These are phyloP conservation scores for Cudoniella acicularis DNA, from an alignment of 495 filamentous ascomycete genomes.

Conservation along the genomic window DNA sequence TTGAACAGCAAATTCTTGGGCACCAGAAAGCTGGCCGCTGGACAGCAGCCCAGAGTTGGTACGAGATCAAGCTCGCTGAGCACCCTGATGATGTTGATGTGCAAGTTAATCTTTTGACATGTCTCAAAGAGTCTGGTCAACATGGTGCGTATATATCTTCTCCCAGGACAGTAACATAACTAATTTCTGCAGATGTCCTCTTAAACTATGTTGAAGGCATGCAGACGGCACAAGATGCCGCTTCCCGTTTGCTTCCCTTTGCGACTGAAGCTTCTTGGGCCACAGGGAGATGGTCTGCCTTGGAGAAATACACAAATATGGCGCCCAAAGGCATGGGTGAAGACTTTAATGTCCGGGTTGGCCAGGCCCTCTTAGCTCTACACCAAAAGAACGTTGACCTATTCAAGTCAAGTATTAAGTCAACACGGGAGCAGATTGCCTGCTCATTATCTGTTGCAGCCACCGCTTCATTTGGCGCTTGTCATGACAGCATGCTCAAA, in stretches of 20 bases:
- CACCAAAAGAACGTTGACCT: slow-evolving; percentile 45
- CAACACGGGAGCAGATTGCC: slow-evolving; percentile 66
- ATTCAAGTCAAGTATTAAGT: slow-evolving; percentile 57
- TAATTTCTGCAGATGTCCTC: slow-evolving; percentile 54
- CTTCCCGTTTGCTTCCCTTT: slow-evolving; percentile 65
- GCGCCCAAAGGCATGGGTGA: slow-evolving; percentile 48
- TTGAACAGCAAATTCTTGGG: slow-evolving; percentile 88
- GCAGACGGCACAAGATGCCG: slow-evolving; percentile 45
- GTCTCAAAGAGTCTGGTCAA: slow-evolving; percentile 88
- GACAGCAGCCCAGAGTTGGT: slow-evolving; percentile 98
- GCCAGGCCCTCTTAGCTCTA: slow-evolving; percentile 64
- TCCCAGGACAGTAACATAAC: slow-evolving; percentile 18
- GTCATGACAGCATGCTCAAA: slow-evolving; percentile 75
- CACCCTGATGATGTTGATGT: slow-evolving; percentile 70
- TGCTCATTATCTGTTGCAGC: slow-evolving; percentile 67
- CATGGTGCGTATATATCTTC: slow-evolving; percentile 43
- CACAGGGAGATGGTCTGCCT: slow-evolving; percentile 71
- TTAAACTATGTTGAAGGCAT: slow-evolving; percentile 80
- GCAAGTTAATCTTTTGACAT: slow-evolving; percentile 80
- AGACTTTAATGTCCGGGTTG: slow-evolving; percentile 82
- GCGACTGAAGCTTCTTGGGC: slow-evolving; percentile 90
- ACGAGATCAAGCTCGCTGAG: slow-evolving; percentile 79
- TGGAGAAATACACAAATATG: slow-evolving; percentile 64
- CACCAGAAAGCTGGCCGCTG: slow-evolving; percentile 92
- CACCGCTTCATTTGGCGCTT: slow-evolving; percentile 74